Base-by-base conservation (phyloP, 805 yeast genomes). In the Saturnispora hagleri region DNA sequence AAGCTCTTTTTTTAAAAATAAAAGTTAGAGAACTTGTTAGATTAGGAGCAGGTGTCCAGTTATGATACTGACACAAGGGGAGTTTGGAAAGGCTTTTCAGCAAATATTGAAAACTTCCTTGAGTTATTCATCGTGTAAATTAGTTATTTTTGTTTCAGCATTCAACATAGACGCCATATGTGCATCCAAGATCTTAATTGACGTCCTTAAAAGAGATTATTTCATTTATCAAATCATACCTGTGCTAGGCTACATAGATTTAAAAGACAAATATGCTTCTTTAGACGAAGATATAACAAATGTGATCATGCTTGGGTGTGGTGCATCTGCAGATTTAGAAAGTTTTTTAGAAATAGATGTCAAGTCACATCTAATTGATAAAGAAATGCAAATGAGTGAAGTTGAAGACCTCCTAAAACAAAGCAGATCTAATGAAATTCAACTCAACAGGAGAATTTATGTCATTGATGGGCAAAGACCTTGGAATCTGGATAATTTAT, bases 391-490 rank as follows among this genome's bases (percentile, higher is more conserved):
- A 15, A 13, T 17, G 5, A 47, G 44, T 4, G 10, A 20, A 2
- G 47, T 53, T 3, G 49, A 51, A 12, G 33, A 35, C 0, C 24
- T 53, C 10, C 47, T 55, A 2, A 48, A 31, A 9, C 10, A 10
- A 1, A 46, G 46, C 2, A 49, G 42, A 20, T 44, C 44, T 5
- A 40, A 47, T 2, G 52, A 58, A 20, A 55, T 71, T 34, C 61
- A 64, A 44, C 64, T 75, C 41, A 75, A 69, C 46, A 74, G 93
- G 56, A 79, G 75, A 52, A 77, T 91, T 2, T 95, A 88, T 60
- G 78, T 95, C 10, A 74, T 93, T 51, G 99, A 93, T 67, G 89
- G 96, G 3, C 93, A 86, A 57, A 72, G 98, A 57, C 99, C 99
- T 4, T 93, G 99, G 98, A 90, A 90, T 67, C 71, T 93, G 57